Conservation (phyloP, 2,329 filamentous ascomycete genomes). For the Colletotrichum trifolii region DNA sequence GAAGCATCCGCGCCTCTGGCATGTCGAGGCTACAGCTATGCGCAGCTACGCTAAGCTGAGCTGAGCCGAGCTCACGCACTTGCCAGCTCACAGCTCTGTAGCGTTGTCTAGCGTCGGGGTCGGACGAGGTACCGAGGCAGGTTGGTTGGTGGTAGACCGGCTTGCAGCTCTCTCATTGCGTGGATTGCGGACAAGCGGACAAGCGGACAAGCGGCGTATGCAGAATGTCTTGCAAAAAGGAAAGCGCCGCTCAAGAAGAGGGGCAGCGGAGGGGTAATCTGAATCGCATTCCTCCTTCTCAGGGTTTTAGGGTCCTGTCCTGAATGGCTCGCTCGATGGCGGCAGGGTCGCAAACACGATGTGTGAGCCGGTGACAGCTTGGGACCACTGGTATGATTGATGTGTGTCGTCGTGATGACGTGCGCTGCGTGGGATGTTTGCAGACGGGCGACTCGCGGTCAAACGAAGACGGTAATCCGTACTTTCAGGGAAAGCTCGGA, state of each 20-base stretch:
- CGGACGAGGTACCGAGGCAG: background rate
- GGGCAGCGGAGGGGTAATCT: constrained; percentile 23
- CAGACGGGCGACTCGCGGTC: background rate
- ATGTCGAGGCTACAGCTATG: no score
- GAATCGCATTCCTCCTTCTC: constrained; percentile 5
- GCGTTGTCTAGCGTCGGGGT: background rate
- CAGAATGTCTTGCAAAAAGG: constrained; percentile 15
- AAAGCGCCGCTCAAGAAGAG: constrained; percentile 4
- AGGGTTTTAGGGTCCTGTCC: background rate
- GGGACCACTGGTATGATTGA: background rate
- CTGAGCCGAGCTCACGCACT: no score
- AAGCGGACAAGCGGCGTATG: constrained; percentile 13
- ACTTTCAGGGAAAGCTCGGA: background rate
- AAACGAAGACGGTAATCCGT: constrained; percentile 11
- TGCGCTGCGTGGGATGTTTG: constrained; percentile 23
- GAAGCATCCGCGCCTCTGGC: no score
- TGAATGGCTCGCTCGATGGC: no score
- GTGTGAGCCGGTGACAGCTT: background rate
- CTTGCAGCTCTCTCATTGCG: constrained; percentile 31
- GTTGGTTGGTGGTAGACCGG: constrained; percentile 2
- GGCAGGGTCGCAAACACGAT: background rate
- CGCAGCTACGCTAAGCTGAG: no score
- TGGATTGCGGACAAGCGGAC: constrained; percentile 19
- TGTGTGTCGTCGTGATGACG: constrained; percentile 29
- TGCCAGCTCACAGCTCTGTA: no score